Evolutionary conservation across 2,329 filamentous ascomycete genomes (phyloP).

Genomic region (Neofusicoccum parvum): DNA sequence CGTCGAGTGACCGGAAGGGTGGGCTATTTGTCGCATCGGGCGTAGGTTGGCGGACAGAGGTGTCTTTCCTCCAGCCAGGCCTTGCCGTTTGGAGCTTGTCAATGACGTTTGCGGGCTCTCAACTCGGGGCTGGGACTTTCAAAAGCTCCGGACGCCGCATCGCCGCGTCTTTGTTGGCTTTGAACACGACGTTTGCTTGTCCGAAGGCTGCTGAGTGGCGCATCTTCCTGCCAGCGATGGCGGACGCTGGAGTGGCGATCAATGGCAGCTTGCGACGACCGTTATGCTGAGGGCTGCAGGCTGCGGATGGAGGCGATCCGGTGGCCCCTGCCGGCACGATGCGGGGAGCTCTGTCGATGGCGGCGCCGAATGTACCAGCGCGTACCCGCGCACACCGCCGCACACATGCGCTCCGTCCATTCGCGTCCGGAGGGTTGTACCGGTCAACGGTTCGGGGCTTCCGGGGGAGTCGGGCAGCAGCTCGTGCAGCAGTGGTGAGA

Average conservation of each 20-base stretch:
- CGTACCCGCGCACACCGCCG: neutral
- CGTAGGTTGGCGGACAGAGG: neutral
- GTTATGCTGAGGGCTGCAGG: neutral
- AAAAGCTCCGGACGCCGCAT: neutral
- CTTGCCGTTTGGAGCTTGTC: constrained; percentile 13
- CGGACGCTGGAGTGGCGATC: neutral
- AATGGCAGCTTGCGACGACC: neutral
- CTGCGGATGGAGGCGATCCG: neutral
- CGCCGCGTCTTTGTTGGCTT: neutral
- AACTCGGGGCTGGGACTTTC: neutral
- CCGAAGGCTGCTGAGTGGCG: neutral
- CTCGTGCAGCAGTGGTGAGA: constrained; percentile 7
- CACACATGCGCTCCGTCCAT: neutral
- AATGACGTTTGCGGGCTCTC: constrained; percentile 17
- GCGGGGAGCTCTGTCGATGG: constrained; percentile 12
- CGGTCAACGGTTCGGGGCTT: neutral
- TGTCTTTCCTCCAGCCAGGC: constrained; percentile 3
- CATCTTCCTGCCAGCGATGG: neutral
- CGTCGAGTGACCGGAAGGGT: neutral
- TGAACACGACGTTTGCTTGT: neutral
- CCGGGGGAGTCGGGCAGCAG: neutral
- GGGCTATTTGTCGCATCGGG: constrained; percentile 15
- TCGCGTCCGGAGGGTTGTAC: neutral
- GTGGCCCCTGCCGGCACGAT: constrained; percentile 1
- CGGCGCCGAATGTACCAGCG: constrained; percentile 11